These are phyloP conservation scores for Caryopteris hybrid DNA, from an alignment of 305 asterid species.

Conservation along the genomic window DNA sequence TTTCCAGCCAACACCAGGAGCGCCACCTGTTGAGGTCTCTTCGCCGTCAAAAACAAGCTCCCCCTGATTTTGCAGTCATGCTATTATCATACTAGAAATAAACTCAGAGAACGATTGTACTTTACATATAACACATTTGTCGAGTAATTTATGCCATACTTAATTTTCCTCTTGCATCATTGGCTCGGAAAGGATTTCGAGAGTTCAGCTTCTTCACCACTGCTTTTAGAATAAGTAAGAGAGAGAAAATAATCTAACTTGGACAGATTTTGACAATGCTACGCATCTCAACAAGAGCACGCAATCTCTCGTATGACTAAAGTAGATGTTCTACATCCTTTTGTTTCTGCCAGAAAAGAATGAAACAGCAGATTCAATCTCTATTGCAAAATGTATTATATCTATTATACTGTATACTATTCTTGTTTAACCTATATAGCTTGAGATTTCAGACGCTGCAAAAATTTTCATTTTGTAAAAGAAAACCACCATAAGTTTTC, in stretches of 20 bases:
- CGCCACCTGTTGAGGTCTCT: slow-evolving; percentile 45
- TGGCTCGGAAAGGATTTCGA: not conserved
- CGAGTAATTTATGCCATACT: not conserved
- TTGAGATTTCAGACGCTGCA: not conserved
- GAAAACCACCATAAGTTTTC: too few species aligned
- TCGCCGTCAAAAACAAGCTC: slow-evolving; percentile 33
- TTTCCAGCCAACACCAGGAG: slow-evolving; percentile 67
- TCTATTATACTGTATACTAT: too few species aligned
- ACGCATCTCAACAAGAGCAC: not conserved
- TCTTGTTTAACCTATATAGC: not conserved
- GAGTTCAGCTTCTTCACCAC: not conserved
- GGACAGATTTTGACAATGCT: not conserved
- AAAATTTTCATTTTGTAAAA: too few species aligned
- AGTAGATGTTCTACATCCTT: not conserved
- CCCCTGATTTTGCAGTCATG: slow-evolving; percentile 34
- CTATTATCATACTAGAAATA: slow-evolving; percentile 19
- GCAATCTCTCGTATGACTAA: not conserved
- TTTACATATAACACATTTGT: not conserved
- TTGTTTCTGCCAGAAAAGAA: not conserved
- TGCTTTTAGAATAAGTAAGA: too few species aligned
- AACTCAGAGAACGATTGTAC: slow-evolving; percentile 7
- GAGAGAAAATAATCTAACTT: not conserved
- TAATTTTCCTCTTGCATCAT: not conserved
- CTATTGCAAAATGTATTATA: too few species aligned
- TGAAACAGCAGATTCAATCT: too few species aligned